Evolutionary conservation across 225 moss, liverwort and hornwort genomes (phyloP).

Genomic region (Bryum argenteum): DNA sequence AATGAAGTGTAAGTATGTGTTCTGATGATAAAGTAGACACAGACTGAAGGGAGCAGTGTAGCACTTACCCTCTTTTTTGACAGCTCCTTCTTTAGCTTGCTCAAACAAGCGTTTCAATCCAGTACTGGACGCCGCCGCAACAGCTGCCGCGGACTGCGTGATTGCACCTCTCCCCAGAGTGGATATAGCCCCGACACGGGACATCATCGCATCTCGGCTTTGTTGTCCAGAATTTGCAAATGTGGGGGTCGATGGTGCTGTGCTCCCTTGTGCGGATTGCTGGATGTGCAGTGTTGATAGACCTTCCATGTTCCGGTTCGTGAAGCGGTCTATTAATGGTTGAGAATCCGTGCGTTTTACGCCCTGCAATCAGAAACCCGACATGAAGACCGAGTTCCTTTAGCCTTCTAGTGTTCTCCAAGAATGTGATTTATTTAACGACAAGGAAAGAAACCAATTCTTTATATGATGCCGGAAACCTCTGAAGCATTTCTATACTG

Average conservation of each 20-base stretch:
- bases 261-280: conserved; percentile 39
- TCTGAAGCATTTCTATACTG: conserved; percentile 17
- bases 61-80: conserved; percentile 84
- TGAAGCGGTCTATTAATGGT: conserved; percentile 83
- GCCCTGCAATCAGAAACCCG: conserved; percentile 55
- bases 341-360: conserved; percentile 92
- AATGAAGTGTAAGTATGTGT: too few relatives aligned
- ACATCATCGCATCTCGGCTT: conserved; percentile 92
- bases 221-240: conserved; percentile 61
- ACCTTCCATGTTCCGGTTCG: conserved; percentile 75
- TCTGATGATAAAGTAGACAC: not conserved
- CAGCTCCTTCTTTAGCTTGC: conserved; percentile 97
- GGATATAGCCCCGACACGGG: conserved; percentile 74
- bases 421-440: not conserved
- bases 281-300: conserved; percentile 45
- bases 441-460: not conserved
- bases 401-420: not conserved
- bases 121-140: conserved; percentile 91
- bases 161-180: conserved; percentile 88
- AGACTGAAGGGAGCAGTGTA: not conserved
- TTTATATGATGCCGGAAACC: conserved; percentile 5
- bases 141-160: conserved; percentile 94
- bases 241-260: conserved; percentile 42
- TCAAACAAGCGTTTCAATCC: conserved; percentile 98
- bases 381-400: conserved; percentile 10